Evolutionary conservation across 179 eudicot species (phyloP).

Genomic region (Beta macrorhiza): DNA sequence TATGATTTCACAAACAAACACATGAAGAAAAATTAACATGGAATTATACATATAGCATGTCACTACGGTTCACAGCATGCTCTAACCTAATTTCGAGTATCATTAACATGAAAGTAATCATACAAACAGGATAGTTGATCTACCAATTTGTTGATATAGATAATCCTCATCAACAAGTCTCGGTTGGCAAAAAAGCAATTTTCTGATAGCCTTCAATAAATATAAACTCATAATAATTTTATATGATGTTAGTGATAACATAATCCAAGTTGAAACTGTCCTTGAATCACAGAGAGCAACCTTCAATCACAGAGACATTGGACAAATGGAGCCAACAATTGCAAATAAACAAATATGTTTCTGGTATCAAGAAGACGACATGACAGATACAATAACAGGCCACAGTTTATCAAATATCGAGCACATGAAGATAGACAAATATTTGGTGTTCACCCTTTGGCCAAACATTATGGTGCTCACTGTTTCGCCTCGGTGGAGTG

Average conservation of each 20-base stretch:
- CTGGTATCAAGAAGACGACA: conserved; percentile 8
- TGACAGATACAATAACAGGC: not conserved
- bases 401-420: not conserved
- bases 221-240: too few relatives aligned
- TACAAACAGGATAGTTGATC: too few relatives aligned
- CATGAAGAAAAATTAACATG: too few relatives aligned
- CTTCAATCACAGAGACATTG: not conserved
- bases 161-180: too few relatives aligned
- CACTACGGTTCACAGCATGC: not conserved
- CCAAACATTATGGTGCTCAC: conserved; percentile 93
- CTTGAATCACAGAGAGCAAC: not conserved
- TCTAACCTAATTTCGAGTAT: not conserved
- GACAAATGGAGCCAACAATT: not conserved
- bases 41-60: not conserved
- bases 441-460: conserved; percentile 64
- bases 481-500: conserved; percentile 94
- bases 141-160: too few relatives aligned
- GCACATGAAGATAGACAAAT: not conserved
- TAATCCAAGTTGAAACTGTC: not conserved
- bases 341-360: not conserved
- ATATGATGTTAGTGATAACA: too few relatives aligned
- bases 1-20: too few relatives aligned
- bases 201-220: too few relatives aligned
- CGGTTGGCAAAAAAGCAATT: too few relatives aligned
- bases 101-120: not conserved